phyloP scores from a whole-genome alignment of 2,329 filamentous ascomycete genomes.

The Ploettnerulaceae sp. region DNA sequence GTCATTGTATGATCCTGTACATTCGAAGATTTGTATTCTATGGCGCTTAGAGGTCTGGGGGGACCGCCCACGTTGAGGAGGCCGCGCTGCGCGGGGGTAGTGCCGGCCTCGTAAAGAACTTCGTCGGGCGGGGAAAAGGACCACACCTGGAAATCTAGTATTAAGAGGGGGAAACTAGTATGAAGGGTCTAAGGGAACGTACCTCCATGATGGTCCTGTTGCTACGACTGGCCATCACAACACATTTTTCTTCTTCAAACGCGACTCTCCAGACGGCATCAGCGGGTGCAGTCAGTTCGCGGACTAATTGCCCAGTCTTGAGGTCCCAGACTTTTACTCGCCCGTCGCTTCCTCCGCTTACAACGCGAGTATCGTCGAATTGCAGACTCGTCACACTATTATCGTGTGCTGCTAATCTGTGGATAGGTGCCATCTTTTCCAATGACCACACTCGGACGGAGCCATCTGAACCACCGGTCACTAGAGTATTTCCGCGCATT shows the following conservation, averaged over 20 bases:
- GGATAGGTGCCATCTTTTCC: conserved; percentile 84
- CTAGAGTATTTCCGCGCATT: conserved; percentile 89
- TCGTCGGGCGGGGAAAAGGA: conserved; percentile 87
- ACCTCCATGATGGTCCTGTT: conserved; percentile 97
- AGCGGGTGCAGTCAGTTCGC: conserved; percentile 84
- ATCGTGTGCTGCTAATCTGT: conserved; percentile 91
- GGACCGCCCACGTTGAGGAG: conserved; percentile 18
- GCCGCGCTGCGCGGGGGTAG: conserved; percentile 29
- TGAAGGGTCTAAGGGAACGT: conserved; percentile 37
- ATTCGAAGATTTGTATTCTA: conserved; percentile 24
- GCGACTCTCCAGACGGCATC: conserved; percentile 97
- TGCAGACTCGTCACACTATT: conserved; percentile 97
- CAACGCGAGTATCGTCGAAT: conserved; percentile 92
- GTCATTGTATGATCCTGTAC: conserved; percentile 28
- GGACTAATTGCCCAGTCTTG: conserved; percentile 82
- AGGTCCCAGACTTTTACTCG: conserved; percentile 98
- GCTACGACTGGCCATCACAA: conserved; percentile 83
- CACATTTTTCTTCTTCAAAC: conserved; percentile 97
- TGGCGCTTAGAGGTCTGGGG: conserved; percentile 31
- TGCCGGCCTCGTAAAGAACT: conserved; percentile 38
- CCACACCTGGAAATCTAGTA: conserved; percentile 64
- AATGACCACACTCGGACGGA: conserved; percentile 96
- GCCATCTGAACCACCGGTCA: conserved; percentile 93
- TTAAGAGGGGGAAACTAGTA: too few relatives aligned
- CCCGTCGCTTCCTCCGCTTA: conserved; percentile 95